Conservation (phyloP, 805 yeast species). For the Wickerhamomyces queroliae region DNA sequence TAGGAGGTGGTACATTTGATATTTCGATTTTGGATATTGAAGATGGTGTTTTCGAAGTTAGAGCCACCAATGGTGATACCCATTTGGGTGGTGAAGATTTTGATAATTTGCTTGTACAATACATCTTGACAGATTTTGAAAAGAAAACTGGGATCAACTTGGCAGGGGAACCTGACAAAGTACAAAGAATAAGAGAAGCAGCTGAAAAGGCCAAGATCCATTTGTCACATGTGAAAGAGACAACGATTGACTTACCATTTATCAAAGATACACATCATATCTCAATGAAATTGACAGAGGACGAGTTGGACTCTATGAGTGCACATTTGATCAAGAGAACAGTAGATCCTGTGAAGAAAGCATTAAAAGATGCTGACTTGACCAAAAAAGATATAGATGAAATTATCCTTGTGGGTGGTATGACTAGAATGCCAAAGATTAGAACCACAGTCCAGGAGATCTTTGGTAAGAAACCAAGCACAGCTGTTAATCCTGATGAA, state of each 20-base stretch:
- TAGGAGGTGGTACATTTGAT: conserved; percentile 83
- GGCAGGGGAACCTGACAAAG: conserved; percentile 44
- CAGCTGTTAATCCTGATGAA: conserved; percentile 82
- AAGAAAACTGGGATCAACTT: conserved; percentile 48
- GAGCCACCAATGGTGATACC: conserved; percentile 80
- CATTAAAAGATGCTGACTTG: conserved; percentile 69
- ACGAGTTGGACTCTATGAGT: conserved; percentile 62
- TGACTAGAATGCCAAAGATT: conserved; percentile 86
- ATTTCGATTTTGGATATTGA: conserved; percentile 71
- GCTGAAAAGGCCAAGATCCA: conserved; percentile 76
- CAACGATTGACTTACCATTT: conserved; percentile 67
- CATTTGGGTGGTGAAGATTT: conserved; percentile 83
- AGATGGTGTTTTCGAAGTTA: conserved; percentile 73
- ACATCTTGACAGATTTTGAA: conserved; percentile 50
- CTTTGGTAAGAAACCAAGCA: conserved; percentile 61
- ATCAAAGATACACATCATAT: conserved; percentile 58
- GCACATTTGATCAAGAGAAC: conserved; percentile 62
- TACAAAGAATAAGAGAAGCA: conserved; percentile 71
- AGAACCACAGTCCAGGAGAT: conserved; percentile 52
- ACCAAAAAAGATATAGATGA: conserved; percentile 64
- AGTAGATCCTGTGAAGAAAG: conserved; percentile 66
- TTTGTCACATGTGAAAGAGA: conserved; percentile 55
- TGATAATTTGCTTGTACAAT: conserved; percentile 51
- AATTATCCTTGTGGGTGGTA: conserved; percentile 78
- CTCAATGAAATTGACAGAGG: conserved; percentile 52